These are phyloP conservation scores for Chalciporus pseudorubinellus DNA, from an alignment of 768 basidiomycete genomes.

Conservation along the genomic window DNA sequence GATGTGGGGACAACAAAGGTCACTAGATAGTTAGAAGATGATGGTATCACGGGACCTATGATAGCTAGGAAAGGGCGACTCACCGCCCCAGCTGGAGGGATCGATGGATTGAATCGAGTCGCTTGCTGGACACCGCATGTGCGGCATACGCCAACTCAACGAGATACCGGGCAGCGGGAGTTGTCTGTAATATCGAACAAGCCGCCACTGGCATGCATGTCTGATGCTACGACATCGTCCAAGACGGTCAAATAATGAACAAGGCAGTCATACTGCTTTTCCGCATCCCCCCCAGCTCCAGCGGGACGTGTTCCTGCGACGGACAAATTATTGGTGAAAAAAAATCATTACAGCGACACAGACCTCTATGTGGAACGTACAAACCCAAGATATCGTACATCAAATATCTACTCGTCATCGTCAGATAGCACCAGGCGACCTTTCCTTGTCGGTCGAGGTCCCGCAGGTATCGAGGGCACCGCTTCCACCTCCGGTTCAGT, in stretches of 20 bases:
- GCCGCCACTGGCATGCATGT: not conserved
- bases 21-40: too few relatives aligned
- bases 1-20: not conserved
- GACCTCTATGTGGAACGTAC: conserved; percentile 7
- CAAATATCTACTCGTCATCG: conserved; percentile 31
- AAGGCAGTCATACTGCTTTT: not conserved
- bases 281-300: not conserved
- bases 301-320: not conserved
- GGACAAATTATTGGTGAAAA: not conserved
- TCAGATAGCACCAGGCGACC: conserved; percentile 37
- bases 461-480: conserved; percentile 6
- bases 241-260: not conserved
- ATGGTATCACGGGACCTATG: not conserved
- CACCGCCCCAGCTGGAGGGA: conserved; percentile 8
- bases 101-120: conserved; percentile 17
- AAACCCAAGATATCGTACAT: conserved; percentile 7
- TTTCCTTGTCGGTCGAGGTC: conserved; percentile 21
- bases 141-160: not conserved
- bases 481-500: conserved; percentile 12
- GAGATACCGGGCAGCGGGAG: not conserved
- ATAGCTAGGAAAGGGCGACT: conserved; percentile 7
- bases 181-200: not conserved
- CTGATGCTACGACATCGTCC: not conserved
- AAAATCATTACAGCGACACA: not conserved
- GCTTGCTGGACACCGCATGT: conserved; percentile 1